Evolutionary conservation across 2,329 filamentous ascomycete genomes (phyloP).

Genomic region (Ascosphaera apis): DNA sequence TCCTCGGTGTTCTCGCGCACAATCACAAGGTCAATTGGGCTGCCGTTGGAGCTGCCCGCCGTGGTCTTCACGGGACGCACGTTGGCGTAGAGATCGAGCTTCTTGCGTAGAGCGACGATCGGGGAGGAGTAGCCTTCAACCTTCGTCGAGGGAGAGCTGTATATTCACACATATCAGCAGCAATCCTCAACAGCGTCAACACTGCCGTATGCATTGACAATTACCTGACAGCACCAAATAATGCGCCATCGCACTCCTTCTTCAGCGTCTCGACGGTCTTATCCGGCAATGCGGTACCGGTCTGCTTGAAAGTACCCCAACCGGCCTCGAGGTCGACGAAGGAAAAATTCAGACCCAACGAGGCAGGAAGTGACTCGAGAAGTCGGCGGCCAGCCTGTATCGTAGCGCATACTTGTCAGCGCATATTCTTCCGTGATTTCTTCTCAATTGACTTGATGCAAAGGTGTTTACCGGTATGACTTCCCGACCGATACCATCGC

Average conservation of each 20-base stretch:
- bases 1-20: constrained; percentile 98
- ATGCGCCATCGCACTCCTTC: constrained; percentile 78
- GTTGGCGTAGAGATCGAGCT: constrained; percentile 87
- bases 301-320: constrained; percentile 80
- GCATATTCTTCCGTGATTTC: neutral
- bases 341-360: constrained; percentile 77
- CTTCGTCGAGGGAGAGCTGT: constrained; percentile 58
- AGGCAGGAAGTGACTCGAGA: constrained; percentile 79
- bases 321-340: constrained; percentile 86
- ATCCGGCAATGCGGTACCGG: constrained; percentile 69
- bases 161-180: neutral
- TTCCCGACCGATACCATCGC: constrained; percentile 94
- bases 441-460: too few relatives aligned
- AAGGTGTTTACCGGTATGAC: constrained; percentile 51
- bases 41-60: constrained; percentile 23
- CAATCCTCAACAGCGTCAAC: neutral
- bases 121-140: constrained; percentile 92
- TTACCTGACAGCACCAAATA: constrained; percentile 78
- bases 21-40: constrained; percentile 85
- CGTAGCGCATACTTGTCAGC: too few relatives aligned
- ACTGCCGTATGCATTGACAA: neutral
- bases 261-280: constrained; percentile 74
- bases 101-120: constrained; percentile 90
- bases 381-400: constrained; percentile 52
- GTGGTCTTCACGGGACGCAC: constrained; percentile 85